Evolutionary conservation across 257 asterid genomes (phyloP).

Genomic region (Paraleonurus japonicus): DNA sequence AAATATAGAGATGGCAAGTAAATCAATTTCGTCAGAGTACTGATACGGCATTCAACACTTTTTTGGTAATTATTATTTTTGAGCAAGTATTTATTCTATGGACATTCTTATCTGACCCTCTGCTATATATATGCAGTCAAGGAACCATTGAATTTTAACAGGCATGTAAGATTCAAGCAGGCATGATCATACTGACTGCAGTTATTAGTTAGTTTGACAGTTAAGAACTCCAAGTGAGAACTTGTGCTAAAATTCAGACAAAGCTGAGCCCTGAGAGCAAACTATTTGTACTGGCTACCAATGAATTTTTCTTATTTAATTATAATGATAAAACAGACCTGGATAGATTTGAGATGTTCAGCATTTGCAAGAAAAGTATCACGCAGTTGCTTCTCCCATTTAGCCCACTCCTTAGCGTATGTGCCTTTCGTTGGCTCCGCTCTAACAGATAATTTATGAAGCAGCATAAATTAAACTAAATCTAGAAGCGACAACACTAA

Average conservation of each 20-base stretch:
- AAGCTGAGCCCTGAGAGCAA: background rate
- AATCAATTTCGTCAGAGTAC: background rate
- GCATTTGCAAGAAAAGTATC: slow-evolving; percentile 53
- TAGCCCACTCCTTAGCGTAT: slow-evolving; percentile 69
- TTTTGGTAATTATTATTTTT: background rate
- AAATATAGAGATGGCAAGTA: background rate
- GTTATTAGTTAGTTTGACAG: background rate
- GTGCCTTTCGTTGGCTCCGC: slow-evolving; percentile 82
- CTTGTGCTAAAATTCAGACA: background rate
- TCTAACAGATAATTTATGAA: slow-evolving; percentile 41
- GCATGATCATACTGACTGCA: background rate
- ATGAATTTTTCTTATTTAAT: background rate
- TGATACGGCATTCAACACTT: background rate
- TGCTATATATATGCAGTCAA: background rate
- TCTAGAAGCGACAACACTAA: background rate
- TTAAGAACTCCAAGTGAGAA: background rate
- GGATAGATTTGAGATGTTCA: slow-evolving; percentile 75
- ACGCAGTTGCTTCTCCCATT: slow-evolving; percentile 87
- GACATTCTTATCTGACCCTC: slow-evolving; percentile 5
- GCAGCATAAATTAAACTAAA: slow-evolving; percentile 10
- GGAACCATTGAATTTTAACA: background rate
- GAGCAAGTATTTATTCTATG: background rate
- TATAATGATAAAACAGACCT: slow-evolving; percentile 47
- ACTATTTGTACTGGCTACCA: slow-evolving; percentile 7
- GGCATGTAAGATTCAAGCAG: background rate